Conservation (phyloP, 2,329 filamentous ascomycete species). For the Penicillium sp. region DNA sequence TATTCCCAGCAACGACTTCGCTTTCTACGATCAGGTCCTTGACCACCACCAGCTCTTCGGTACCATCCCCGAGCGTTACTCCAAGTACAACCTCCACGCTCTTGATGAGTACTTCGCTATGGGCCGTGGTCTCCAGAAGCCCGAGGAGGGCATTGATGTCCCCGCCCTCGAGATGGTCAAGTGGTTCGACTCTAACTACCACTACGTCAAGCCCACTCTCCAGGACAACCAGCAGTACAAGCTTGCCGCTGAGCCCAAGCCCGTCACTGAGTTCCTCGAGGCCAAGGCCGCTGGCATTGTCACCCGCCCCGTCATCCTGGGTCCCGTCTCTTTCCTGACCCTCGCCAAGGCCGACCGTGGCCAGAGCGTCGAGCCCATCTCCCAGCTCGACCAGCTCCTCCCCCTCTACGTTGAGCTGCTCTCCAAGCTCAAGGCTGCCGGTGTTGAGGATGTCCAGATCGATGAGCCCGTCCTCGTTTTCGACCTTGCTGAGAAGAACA, state of each 20-base stretch:
- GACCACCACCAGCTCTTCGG: constrained; percentile 42
- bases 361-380: constrained; percentile 89
- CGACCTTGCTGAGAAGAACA: constrained; percentile 84
- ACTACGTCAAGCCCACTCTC: constrained; percentile 99
- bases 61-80: constrained; percentile 92
- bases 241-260: constrained; percentile 84
- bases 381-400: constrained; percentile 87
- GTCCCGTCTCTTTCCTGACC: constrained; percentile 95
- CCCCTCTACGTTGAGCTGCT: constrained; percentile 95
- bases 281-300: constrained; percentile 93
- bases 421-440: constrained; percentile 88
- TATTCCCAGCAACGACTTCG: constrained; percentile 99
- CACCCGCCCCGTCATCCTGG: constrained; percentile 92
- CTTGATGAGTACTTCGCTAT: constrained; percentile 99
- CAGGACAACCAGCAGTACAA: constrained; percentile 97
- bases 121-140: constrained; percentile 94
- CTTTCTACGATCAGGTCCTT: constrained; percentile 65
- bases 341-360: constrained; percentile 98
- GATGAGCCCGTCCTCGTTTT: constrained; percentile 97
- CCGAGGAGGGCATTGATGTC: constrained; percentile 69
- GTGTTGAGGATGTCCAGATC: constrained; percentile 95
- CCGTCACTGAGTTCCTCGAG: constrained; percentile 90
- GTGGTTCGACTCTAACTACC: constrained; percentile 99
- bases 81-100: constrained; percentile 79
- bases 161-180: constrained; percentile 98